Percentiles rank a stretch among this genome's conserved stretches.
These are phyloP conservation scores for Bertia moriformis DNA, from an alignment of 2,329 filamentous ascomycete species.

Conservation along the genomic window DNA sequence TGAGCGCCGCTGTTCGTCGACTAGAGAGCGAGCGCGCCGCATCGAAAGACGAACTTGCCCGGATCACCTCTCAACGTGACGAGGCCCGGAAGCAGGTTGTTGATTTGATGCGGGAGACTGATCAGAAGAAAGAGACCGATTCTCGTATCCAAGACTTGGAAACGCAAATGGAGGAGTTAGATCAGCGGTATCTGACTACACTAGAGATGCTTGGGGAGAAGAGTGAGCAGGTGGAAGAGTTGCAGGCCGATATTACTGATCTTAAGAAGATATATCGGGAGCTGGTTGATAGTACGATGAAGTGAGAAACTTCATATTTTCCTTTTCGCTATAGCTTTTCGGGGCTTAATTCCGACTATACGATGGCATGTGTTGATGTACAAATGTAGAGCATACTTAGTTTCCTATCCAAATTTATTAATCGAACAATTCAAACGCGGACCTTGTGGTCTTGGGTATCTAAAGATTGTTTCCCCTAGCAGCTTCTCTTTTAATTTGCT, in stretches of 20 bases:
- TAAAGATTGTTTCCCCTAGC: too few relatives aligned
- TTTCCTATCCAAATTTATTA: too few relatives aligned
- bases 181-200: constrained; percentile 42
- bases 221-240: constrained; percentile 48
- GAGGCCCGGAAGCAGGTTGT: constrained; percentile 48
- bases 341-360: too few relatives aligned
- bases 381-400: too few relatives aligned
- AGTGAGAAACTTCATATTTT: constrained; percentile 13
- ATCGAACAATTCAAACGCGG: too few relatives aligned
- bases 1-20: constrained; percentile 48
- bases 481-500: too few relatives aligned
- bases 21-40: constrained; percentile 49
- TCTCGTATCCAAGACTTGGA: constrained; percentile 30
- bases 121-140: constrained; percentile 31
- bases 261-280: constrained; percentile 53
- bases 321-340: neutral
- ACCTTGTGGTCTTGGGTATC: too few relatives aligned
- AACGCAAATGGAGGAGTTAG: constrained; percentile 28
- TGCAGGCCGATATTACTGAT: constrained; percentile 45
- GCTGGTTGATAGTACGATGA: constrained; percentile 41
- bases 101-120: constrained; percentile 45
- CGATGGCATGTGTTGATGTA: too few relatives aligned
- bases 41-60: constrained; percentile 41
- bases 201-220: constrained; percentile 54
- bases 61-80: constrained; percentile 41